phyloP scores from a whole-genome alignment of 1,139 yeast species.

The Debaryomyces nepalensis region DNA sequence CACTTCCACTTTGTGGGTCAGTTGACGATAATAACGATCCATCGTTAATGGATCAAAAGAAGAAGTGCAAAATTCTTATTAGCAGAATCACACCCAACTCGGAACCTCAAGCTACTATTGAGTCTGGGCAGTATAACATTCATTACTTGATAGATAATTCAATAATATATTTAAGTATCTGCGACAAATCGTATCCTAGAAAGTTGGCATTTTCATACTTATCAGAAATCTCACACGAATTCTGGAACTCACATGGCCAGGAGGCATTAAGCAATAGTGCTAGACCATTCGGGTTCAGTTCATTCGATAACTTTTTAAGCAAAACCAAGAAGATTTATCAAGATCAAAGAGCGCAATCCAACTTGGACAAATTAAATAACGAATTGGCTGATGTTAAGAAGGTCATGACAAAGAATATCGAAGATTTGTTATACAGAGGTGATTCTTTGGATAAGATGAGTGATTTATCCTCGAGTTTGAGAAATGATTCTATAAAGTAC shows the following conservation, averaged over 20 bases:
- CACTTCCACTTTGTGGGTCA: constrained; percentile 90
- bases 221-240: constrained; percentile 81
- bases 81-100: constrained; percentile 79
- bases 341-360: constrained; percentile 88
- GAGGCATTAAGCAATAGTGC: constrained; percentile 67
- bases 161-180: constrained; percentile 76
- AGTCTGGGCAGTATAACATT: constrained; percentile 73
- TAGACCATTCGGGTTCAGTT: constrained; percentile 88
- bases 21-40: constrained; percentile 76
- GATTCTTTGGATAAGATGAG: constrained; percentile 92
- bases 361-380: constrained; percentile 80
- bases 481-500: constrained; percentile 85
- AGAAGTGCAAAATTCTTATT: constrained; percentile 78
- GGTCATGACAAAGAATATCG: constrained; percentile 95
- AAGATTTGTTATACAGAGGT: constrained; percentile 91
- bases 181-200: constrained; percentile 80
- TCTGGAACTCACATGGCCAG: constrained; percentile 74
- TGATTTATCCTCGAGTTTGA: constrained; percentile 79
- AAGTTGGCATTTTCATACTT: constrained; percentile 88
- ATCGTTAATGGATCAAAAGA: constrained; percentile 73
- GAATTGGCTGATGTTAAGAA: constrained; percentile 93
- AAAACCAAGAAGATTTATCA: constrained; percentile 89
- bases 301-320: constrained; percentile 80
- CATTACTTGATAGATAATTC: constrained; percentile 71
- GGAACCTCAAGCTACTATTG: constrained; percentile 85